These are phyloP conservation scores for Starmera amethionina DNA, from an alignment of 805 yeast species.

Conservation along the genomic window DNA sequence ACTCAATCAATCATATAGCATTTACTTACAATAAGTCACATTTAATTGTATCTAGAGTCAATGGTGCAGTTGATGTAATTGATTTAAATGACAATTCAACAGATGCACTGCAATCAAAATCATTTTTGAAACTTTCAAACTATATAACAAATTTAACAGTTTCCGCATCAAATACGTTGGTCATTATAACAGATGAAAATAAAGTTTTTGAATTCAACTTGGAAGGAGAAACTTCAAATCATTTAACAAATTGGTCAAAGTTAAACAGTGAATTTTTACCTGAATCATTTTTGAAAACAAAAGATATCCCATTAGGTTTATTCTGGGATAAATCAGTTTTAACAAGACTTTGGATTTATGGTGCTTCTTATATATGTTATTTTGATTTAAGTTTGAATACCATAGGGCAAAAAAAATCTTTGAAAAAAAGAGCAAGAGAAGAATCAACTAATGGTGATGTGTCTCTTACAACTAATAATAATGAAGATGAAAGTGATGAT, in stretches of 20 bases:
- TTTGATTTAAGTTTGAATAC: conserved; percentile 50
- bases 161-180: conserved; percentile 38
- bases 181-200: conserved; percentile 66
- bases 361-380: conserved; percentile 70
- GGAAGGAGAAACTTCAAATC: conserved; percentile 6
- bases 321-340: conserved; percentile 36
- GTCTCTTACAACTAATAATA: conserved; percentile 16
- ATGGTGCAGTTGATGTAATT: conserved; percentile 53
- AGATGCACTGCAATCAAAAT: conserved; percentile 18
- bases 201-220: conserved; percentile 60
- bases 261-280: conserved; percentile 71
- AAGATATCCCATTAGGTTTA: conserved; percentile 61
- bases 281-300: conserved; percentile 40
- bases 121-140: conserved; percentile 50
- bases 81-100: conserved; percentile 19
- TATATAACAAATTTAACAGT: conserved; percentile 56
- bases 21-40: conserved; percentile 33
- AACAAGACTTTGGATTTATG: conserved; percentile 73
- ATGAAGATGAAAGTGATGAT: conserved; percentile 17
- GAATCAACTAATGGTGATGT: conserved; percentile 21
- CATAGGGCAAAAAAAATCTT: conserved; percentile 31
- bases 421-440: conserved; percentile 29
- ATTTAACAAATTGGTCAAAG: conserved; percentile 69
- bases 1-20: conserved; percentile 43
- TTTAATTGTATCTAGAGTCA: conserved; percentile 50